Evolutionary conservation across 495 filamentous ascomycete genomes (phyloP).

Genomic region (Xylaria sp.): DNA sequence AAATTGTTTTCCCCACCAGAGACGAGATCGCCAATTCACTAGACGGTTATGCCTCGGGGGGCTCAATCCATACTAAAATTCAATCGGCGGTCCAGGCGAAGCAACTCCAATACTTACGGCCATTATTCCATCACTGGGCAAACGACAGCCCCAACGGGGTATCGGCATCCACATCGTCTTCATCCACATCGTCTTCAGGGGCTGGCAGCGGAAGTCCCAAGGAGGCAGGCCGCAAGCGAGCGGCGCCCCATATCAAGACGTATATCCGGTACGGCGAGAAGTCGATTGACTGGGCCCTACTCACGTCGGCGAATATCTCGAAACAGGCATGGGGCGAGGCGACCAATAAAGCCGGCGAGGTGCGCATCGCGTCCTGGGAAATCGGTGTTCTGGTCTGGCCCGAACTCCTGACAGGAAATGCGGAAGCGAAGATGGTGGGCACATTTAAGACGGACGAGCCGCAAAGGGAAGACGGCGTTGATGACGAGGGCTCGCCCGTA

Average conservation of each 20-base stretch:
- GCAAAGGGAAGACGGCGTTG: slow-evolving; percentile 8
- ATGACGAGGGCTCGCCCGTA: slow-evolving; percentile 35
- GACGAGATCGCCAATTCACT: slow-evolving; percentile 80
- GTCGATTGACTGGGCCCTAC: slow-evolving; percentile 83
- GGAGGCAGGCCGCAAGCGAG: slow-evolving; percentile 69
- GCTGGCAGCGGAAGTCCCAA: slow-evolving; percentile 14
- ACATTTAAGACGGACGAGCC: slow-evolving; percentile 69
- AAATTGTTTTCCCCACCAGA: slow-evolving; percentile 81
- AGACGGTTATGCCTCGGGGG: slow-evolving; percentile 79
- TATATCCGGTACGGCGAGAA: slow-evolving; percentile 74
- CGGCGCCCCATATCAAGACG: slow-evolving; percentile 91
- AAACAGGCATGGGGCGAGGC: slow-evolving; percentile 89
- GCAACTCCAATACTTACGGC: slow-evolving; percentile 76
- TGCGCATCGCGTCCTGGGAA: slow-evolving; percentile 82
- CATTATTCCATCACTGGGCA: slow-evolving; percentile 76
- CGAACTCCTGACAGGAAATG: slow-evolving; percentile 60
- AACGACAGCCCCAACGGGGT: slow-evolving; percentile 53
- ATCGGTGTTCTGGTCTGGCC: slow-evolving; percentile 89
- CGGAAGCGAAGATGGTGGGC: slow-evolving; percentile 66
- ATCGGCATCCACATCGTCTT: background rate
- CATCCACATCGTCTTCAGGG: background rate
- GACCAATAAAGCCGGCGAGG: slow-evolving; percentile 58
- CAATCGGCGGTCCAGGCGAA: slow-evolving; percentile 71
- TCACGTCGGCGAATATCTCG: slow-evolving; percentile 86
- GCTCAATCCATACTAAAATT: slow-evolving; percentile 82